Evolutionary conservation across 139 green algal species (phyloP).

Genomic region (Gonium pectorale): DNA sequence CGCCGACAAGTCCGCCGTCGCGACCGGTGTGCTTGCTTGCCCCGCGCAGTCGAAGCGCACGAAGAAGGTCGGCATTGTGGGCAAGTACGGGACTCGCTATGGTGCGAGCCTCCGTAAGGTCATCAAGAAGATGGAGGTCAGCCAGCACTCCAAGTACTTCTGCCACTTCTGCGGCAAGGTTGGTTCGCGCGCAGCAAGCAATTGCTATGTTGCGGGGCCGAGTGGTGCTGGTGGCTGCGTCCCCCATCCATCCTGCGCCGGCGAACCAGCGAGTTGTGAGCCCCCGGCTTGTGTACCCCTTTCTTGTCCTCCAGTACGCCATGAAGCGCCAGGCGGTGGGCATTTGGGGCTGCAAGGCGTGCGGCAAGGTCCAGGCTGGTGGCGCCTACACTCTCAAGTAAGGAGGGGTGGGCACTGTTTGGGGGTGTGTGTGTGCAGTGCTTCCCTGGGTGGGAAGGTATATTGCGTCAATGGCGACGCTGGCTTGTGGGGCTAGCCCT

Average conservation of each 20-base stretch:
- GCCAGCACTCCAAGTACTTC: slow-evolving; percentile 99
- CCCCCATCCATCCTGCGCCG: no score
- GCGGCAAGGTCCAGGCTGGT: slow-evolving; percentile 93
- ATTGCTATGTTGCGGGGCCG: background rate
- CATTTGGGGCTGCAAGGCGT: slow-evolving; percentile 98
- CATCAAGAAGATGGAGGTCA: slow-evolving; percentile 99
- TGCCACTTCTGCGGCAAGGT: slow-evolving; percentile 99
- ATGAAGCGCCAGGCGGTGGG: slow-evolving; percentile 94
- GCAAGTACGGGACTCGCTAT: slow-evolving; percentile 99
- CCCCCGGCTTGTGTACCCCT: no score
- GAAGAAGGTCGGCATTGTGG: slow-evolving; percentile 99
- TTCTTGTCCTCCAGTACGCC: slow-evolving; percentile 81
- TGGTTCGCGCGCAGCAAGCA: background rate
- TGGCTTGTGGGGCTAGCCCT: no score
- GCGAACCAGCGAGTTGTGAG: no score
- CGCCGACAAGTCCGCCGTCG: no score
- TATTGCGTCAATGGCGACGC: no score
- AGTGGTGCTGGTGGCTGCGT: no score
- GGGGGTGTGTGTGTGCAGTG: no score
- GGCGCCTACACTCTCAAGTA: slow-evolving; percentile 94
- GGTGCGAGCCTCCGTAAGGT: slow-evolving; percentile 93
- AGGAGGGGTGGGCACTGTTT: no score
- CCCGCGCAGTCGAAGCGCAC: slow-evolving; percentile 93
- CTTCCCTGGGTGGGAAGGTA: no score
- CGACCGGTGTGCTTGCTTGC: no score